A percentile compares a stretch with the other conserved stretches of the same genome.
Conservation (phyloP, 768 basidiomycete species). For the Lyophyllum shimeji region DNA sequence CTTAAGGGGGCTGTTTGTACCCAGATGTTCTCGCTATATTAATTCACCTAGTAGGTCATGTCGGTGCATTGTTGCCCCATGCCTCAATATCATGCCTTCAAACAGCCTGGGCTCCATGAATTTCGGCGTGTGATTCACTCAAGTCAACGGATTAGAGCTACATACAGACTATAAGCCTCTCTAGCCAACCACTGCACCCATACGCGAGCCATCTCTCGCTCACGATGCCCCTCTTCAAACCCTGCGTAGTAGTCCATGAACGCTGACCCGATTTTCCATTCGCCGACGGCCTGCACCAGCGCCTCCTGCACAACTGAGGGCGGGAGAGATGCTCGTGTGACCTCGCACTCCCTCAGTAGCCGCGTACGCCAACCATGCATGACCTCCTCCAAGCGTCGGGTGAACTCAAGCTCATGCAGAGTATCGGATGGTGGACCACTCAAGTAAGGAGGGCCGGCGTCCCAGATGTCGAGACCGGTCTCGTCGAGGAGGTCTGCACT, state of each 20-base stretch:
- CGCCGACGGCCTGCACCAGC: not conserved
- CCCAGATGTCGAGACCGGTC: not conserved
- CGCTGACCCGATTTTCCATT: not conserved
- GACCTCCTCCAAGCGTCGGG: not conserved
- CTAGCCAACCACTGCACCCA: conserved; percentile 2
- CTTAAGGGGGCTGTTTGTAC: not conserved
- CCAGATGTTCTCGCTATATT: not conserved
- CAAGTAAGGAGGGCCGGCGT: not conserved
- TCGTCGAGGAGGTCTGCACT: not conserved
- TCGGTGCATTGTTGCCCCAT: no score
- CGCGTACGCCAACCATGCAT: not conserved
- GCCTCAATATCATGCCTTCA: no score
- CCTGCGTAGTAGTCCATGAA: not conserved
- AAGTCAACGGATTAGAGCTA: no score
- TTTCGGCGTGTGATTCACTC: no score
- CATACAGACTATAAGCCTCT: not conserved
- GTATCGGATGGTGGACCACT: not conserved
- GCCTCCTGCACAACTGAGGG: not conserved
- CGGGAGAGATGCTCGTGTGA: not conserved
- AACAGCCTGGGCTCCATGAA: no score
- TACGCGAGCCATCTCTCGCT: not conserved
- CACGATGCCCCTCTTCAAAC: not conserved
- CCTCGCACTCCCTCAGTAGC: not conserved
- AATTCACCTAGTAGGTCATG: not conserved
- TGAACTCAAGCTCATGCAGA: not conserved